Conservation (phyloP, 306 rosid species). For the Casuarina glauca region DNA sequence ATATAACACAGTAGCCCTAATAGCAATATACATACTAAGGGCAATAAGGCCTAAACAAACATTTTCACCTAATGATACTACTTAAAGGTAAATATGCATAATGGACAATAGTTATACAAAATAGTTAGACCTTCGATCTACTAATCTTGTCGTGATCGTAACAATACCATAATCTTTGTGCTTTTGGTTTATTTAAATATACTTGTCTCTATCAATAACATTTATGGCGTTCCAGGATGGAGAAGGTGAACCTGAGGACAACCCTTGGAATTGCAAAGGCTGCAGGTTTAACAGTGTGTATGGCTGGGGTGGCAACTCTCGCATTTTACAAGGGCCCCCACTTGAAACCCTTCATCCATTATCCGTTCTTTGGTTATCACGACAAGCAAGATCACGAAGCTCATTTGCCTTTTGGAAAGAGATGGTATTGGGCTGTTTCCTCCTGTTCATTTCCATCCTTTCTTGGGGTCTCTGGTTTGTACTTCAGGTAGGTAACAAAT, state of each 20-base stretch:
- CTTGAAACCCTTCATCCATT: conserved; percentile 29
- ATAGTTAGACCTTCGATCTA: too few relatives aligned
- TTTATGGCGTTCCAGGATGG: conserved; percentile 39
- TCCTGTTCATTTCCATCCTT: conserved; percentile 33
- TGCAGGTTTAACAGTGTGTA: conserved; percentile 45
- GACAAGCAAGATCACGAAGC: conserved; percentile 22
- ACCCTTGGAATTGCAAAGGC: conserved; percentile 51
- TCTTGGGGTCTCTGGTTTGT: conserved; percentile 57
- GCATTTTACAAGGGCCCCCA: conserved; percentile 62
- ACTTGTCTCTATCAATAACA: neutral
- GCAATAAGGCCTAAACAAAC: too few relatives aligned
- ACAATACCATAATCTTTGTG: too few relatives aligned
- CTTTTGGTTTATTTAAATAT: too few relatives aligned
- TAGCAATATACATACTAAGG: too few relatives aligned
- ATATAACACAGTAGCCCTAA: too few relatives aligned
- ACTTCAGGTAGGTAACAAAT: conserved; percentile 41
- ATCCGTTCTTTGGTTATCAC: conserved; percentile 22
- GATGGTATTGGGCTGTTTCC: conserved; percentile 54
- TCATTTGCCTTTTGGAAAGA: conserved; percentile 28
- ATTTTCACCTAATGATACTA: too few relatives aligned
- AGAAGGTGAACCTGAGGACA: conserved; percentile 47
- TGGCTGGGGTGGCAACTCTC: conserved; percentile 52
- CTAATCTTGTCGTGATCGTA: too few relatives aligned
- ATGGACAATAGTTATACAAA: too few relatives aligned
- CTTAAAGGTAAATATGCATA: too few relatives aligned